Conservation (phyloP, 371 early-diverging fungal species). For the Syncephalastrum contaminatum region DNA sequence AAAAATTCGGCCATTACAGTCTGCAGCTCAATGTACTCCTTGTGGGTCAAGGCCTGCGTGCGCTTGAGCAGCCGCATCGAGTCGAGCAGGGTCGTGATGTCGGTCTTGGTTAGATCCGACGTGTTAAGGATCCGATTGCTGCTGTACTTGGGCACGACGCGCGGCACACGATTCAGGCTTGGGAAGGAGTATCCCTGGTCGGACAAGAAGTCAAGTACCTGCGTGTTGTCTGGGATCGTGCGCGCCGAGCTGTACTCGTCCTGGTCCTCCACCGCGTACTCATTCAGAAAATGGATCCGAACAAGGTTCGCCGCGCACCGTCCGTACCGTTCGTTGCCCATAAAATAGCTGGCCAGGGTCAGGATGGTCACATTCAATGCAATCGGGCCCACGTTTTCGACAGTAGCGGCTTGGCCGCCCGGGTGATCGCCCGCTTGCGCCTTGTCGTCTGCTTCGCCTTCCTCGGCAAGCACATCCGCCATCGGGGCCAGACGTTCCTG, state of each 20-base stretch:
- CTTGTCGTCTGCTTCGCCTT: slow-evolving; percentile 7
- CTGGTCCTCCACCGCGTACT: slow-evolving; percentile 54
- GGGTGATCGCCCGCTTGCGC: no score
- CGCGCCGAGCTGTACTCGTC: slow-evolving; percentile 47
- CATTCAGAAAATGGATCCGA: slow-evolving; percentile 54
- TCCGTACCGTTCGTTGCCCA: slow-evolving; percentile 58
- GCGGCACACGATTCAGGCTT: slow-evolving; percentile 53
- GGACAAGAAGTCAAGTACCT: slow-evolving; percentile 55
- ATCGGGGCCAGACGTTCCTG: slow-evolving; percentile 23
- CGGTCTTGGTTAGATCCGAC: slow-evolving; percentile 43
- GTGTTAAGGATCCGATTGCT: slow-evolving; percentile 38
- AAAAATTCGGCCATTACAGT: slow-evolving; percentile 56
- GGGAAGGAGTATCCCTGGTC: slow-evolving; percentile 70
- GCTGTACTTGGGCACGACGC: slow-evolving; percentile 52
- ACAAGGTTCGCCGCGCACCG: slow-evolving; percentile 63
- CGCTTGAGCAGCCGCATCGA: slow-evolving; percentile 55
- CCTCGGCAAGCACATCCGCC: slow-evolving; percentile 4
- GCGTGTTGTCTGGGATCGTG: slow-evolving; percentile 52
- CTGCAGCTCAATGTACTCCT: slow-evolving; percentile 61
- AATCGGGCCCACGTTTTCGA: slow-evolving; percentile 31
- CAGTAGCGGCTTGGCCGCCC: not conserved
- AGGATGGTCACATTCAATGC: slow-evolving; percentile 62
- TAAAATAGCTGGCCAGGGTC: slow-evolving; percentile 59
- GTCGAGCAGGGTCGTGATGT: slow-evolving; percentile 56
- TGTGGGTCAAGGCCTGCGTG: slow-evolving; percentile 58